These are phyloP conservation scores for Gillenia trifoliata DNA, from an alignment of 306 rosid species.

Conservation along the genomic window DNA sequence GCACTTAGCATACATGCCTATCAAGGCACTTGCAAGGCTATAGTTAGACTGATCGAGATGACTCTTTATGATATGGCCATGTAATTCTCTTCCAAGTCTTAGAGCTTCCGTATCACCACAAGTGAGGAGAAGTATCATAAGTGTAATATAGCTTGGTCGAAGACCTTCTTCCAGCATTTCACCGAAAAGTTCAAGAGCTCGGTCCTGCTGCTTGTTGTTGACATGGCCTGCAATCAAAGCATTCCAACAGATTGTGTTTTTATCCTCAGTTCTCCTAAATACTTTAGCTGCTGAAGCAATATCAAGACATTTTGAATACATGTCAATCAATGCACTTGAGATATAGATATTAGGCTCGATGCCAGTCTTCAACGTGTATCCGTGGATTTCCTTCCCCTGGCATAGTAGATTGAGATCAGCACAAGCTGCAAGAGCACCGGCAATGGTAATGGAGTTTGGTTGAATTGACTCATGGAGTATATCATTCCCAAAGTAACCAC, in stretches of 20 bases:
- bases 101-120: conserved; percentile 21
- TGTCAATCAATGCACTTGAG: conserved; percentile 34
- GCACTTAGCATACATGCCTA: conserved; percentile 31
- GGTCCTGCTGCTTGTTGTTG: conserved; percentile 17
- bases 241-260: conserved; percentile 39
- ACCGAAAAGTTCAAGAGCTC: conserved; percentile 31
- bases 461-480: neutral
- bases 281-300: conserved; percentile 24
- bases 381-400: conserved; percentile 51
- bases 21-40: conserved; percentile 20
- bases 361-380: conserved; percentile 27
- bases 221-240: conserved; percentile 39
- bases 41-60: conserved; percentile 4
- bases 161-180: conserved; percentile 34
- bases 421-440: conserved; percentile 44
- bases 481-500: conserved; percentile 12
- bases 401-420: conserved; percentile 30
- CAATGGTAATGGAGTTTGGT: conserved; percentile 28
- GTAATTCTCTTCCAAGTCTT: conserved; percentile 30
- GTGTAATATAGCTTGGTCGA: conserved; percentile 29
- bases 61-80: conserved; percentile 32
- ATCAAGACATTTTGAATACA: conserved; percentile 31
- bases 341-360: conserved; percentile 27
- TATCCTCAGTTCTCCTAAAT: conserved; percentile 18
- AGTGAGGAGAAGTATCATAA: conserved; percentile 33